Conservation (phyloP, 768 basidiomycete species). For the Phylloporus rhodoxanthus region DNA sequence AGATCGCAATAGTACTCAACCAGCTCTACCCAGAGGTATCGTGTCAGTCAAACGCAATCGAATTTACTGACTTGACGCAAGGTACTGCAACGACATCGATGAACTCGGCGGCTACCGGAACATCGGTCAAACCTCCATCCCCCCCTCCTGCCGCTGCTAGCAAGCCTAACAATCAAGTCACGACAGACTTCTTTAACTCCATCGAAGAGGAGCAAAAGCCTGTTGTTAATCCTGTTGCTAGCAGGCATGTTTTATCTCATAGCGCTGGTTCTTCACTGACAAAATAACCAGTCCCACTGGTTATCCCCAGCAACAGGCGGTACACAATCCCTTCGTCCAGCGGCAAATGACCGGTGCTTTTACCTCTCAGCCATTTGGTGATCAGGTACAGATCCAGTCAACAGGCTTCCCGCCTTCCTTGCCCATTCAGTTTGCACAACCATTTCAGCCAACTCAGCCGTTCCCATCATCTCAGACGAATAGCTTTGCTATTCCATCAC, state of each 20-base stretch:
- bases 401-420: slow-evolving; percentile 53
- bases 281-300: slow-evolving; percentile 37
- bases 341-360: slow-evolving; percentile 48
- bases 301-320: slow-evolving; percentile 53
- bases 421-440: slow-evolving; percentile 29
- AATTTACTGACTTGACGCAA: slow-evolving; percentile 6
- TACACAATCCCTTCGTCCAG: slow-evolving; percentile 74
- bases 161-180: slow-evolving; percentile 42
- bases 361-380: slow-evolving; percentile 37
- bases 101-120: slow-evolving; percentile 14
- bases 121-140: slow-evolving; percentile 22
- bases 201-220: slow-evolving; percentile 78
- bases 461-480: slow-evolving; percentile 11
- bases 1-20: slow-evolving; percentile 7
- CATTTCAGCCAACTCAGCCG: slow-evolving; percentile 13
- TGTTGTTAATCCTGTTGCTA: slow-evolving; percentile 61
- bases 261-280: slow-evolving; percentile 6
- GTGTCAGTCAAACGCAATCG: neutral
- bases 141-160: slow-evolving; percentile 21
- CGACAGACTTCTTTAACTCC: slow-evolving; percentile 81
- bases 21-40: slow-evolving; percentile 17
- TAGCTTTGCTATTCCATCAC: slow-evolving; percentile 32
- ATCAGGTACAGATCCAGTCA: slow-evolving; percentile 45
- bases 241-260: slow-evolving; percentile 33
- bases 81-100: slow-evolving; percentile 17